Conservation (phyloP, 2,329 filamentous ascomycete genomes). For the Microcera coccophila region DNA sequence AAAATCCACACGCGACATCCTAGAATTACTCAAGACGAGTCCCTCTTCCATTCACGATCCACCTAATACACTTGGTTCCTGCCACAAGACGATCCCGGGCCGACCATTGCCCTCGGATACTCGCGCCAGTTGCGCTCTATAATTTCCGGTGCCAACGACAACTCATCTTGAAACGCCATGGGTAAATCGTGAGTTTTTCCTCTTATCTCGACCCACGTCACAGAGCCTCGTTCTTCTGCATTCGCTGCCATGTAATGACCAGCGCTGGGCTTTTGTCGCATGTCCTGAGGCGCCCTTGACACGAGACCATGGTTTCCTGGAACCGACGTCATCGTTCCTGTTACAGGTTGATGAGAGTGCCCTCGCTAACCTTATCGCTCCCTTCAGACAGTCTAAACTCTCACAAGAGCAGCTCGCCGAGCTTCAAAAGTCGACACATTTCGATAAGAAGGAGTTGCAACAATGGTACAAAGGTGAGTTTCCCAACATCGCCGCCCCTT, state of each 20-base stretch:
- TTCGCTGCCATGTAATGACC: neutral
- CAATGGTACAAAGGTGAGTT: slow-evolving; percentile 98
- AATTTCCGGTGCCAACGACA: slow-evolving; percentile 12
- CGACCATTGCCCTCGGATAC: slow-evolving; percentile 10
- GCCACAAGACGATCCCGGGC: slow-evolving; percentile 4
- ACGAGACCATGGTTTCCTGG: slow-evolving; percentile 17
- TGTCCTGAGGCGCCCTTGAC: slow-evolving; percentile 15
- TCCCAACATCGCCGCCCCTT: slow-evolving; percentile 1
- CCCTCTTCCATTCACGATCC: neutral
- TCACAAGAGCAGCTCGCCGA: slow-evolving; percentile 93
- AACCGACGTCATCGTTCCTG: slow-evolving; percentile 24
- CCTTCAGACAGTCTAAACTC: slow-evolving; percentile 87
- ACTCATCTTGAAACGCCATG: slow-evolving; percentile 32
- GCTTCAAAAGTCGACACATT: slow-evolving; percentile 94
- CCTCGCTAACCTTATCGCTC: slow-evolving; percentile 19
- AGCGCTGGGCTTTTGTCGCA: neutral
- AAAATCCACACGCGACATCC: neutral
- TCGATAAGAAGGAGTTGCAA: slow-evolving; percentile 99
- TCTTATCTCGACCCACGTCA: neutral
- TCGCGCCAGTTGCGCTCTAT: slow-evolving; percentile 27
- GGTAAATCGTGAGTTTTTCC: slow-evolving; percentile 52
- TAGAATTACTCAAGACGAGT: neutral
- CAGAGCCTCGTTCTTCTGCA: neutral
- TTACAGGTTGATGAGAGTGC: slow-evolving; percentile 7
- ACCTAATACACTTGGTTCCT: neutral